phyloP scores from a whole-genome alignment of 1,139 yeast species.

The Trichomonascaceae sp. region DNA sequence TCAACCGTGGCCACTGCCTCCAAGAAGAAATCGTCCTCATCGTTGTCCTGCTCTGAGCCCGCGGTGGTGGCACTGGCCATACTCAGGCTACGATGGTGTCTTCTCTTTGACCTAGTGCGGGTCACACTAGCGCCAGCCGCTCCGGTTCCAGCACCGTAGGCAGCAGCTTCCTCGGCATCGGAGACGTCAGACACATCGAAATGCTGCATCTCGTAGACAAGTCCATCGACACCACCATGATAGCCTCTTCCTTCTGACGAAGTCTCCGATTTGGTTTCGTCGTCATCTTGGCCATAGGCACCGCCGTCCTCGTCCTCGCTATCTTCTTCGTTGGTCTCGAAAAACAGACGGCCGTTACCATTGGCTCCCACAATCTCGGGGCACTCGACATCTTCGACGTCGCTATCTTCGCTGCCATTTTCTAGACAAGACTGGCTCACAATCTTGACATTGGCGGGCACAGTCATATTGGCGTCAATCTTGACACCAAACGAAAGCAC shows the following conservation, averaged over 20 bases:
- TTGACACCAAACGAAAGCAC: constrained; percentile 67
- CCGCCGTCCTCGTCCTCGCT: constrained; percentile 30
- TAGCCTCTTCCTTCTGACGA: neutral
- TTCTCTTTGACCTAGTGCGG: constrained; percentile 7
- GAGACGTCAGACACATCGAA: constrained; percentile 72
- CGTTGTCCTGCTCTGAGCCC: constrained; percentile 36
- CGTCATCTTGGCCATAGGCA: constrained; percentile 33
- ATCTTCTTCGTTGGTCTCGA: constrained; percentile 35
- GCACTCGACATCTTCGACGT: constrained; percentile 16
- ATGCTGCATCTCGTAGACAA: constrained; percentile 47
- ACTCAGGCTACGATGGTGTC: constrained; percentile 13
- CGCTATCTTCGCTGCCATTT: constrained; percentile 16
- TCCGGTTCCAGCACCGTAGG: constrained; percentile 2
- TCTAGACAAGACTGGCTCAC: constrained; percentile 10
- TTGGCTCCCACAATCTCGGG: constrained; percentile 37
- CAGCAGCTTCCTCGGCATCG: constrained; percentile 12
- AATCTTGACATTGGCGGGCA: constrained; percentile 12
- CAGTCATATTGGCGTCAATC: constrained; percentile 33
- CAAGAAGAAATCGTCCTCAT: constrained; percentile 69
- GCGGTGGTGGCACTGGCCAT: constrained; percentile 14
- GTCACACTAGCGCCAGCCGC: neutral
- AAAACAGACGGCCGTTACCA: constrained; percentile 47
- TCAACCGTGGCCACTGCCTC: constrained; percentile 93
- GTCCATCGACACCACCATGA: constrained; percentile 15
- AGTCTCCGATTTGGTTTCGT: constrained; percentile 22